Percentiles rank a stretch among this genome's conserved stretches.
Conservation (phyloP, 345 rosid species). For the Anacardium occidentale region DNA sequence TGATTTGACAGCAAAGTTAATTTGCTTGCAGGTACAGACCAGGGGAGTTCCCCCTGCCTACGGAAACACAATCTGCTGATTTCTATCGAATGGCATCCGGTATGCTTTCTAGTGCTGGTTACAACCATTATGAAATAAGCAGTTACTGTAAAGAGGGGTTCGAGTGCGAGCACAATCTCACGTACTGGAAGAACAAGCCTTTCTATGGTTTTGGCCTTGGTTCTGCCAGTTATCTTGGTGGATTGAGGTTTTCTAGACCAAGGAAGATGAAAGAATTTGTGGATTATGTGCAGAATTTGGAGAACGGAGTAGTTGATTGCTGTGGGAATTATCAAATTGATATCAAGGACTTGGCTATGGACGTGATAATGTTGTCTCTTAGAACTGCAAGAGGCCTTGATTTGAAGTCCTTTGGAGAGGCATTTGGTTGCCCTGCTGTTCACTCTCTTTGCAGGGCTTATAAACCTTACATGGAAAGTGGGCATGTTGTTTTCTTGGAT, state of each 20-base stretch:
- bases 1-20: conserved; percentile 1
- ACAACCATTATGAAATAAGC: conserved; percentile 82
- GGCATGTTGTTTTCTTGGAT: conserved; percentile 71
- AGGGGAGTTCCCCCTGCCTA: conserved; percentile 86
- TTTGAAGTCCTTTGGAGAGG: conserved; percentile 49
- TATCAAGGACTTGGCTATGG: conserved; percentile 68
- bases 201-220: conserved; percentile 92
- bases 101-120: conserved; percentile 64
- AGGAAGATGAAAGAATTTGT: conserved; percentile 69
- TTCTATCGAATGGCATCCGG: conserved; percentile 69
- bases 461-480: conserved; percentile 63
- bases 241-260: conserved; percentile 88
- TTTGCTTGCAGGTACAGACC: conserved; percentile 69
- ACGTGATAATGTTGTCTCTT: conserved; percentile 80
- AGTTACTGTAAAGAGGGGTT: conserved; percentile 65
- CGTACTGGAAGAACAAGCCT: conserved; percentile 83
- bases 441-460: conserved; percentile 56
- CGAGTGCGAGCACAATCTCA: conserved; percentile 77
- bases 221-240: conserved; percentile 82
- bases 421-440: conserved; percentile 60
- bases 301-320: conserved; percentile 40
- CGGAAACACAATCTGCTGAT: conserved; percentile 75
- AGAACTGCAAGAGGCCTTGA: conserved; percentile 83
- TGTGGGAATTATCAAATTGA: conserved; percentile 37
- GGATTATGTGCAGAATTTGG: conserved; percentile 61